Evolutionary conservation across 2,329 filamentous ascomycete species (phyloP), one percentile per base, ranked within the genome.

Genomic region (Cladosporium sp.): DNA sequence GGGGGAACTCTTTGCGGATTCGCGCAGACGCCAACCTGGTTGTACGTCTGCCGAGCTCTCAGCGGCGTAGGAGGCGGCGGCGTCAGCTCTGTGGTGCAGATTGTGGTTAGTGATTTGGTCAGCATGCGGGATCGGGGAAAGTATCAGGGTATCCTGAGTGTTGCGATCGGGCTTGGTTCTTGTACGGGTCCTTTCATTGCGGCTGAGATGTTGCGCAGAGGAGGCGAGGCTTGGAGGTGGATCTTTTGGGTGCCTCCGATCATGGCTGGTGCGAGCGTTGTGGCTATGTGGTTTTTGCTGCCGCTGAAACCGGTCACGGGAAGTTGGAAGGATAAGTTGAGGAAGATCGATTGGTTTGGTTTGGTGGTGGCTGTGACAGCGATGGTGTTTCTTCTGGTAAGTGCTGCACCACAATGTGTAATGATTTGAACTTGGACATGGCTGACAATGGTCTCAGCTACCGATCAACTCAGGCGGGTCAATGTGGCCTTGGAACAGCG

Each of bases 31-130:
- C 42, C 54, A 4, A 49, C 40, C 3, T 56, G 54, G 54, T n/a
- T 56, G 54, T 56, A 56, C 36, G 20, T 56, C 6, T 56, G 54
- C 19, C 54, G 54, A 3, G 54, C 54, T 8, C 42, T 56, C 8
- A 49, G 54, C 8, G 54, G 54, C 15, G 81, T 90, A 52, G 88
- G 88, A 11, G 88, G 87, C 14, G 87, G 85, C 1, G 88, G 88
- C 8, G 88, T 91, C 83, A 86, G 84, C 19, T 84, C 86, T 0
- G 83, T 90, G 49, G 84, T 87, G 15, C 83, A 80, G 45, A 89
- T 92, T 51, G 73, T 92, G 51, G 72, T 92, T 64, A 88, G 84
- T 62, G 54, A 56, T 40, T 14, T 56, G 15, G 54, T 56, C 8
- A 56, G 54, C 9, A 49, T 56, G 54, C 42, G 54, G 19, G 54